Conservation (phyloP, 768 basidiomycete genomes). For the Mycena haematopus region DNA sequence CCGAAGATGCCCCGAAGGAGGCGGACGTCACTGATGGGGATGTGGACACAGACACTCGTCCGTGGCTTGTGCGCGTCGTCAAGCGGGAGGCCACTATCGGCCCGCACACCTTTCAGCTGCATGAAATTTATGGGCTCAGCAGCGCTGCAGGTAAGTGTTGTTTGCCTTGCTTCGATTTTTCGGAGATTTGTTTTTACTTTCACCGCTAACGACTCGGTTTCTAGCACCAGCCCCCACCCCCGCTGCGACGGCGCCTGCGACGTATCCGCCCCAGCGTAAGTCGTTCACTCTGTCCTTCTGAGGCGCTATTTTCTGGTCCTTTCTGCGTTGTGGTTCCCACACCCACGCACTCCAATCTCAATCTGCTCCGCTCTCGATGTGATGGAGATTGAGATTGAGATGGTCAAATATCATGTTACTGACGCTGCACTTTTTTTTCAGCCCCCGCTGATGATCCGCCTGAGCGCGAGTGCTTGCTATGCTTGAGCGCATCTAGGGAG, state of each 20-base stretch:
- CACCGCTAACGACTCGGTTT: constrained; percentile 42
- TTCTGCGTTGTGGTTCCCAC: background rate
- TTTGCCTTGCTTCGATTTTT: background rate
- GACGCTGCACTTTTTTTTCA: constrained; percentile 14
- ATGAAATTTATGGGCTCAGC: constrained; percentile 93
- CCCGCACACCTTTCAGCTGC: constrained; percentile 91
- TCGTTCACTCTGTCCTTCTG: constrained; percentile 22
- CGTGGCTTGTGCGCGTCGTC: constrained; percentile 93
- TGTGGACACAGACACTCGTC: constrained; percentile 59
- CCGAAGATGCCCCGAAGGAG: constrained; percentile 1
- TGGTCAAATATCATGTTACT: background rate
- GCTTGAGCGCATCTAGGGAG: constrained; percentile 49
- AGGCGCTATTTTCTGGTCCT: background rate
- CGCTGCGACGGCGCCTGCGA: constrained; percentile 48
- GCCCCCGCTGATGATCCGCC: constrained; percentile 65
- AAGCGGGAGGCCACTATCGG: constrained; percentile 94
- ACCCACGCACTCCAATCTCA: background rate
- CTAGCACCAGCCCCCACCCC: constrained; percentile 42
- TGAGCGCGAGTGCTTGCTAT: constrained; percentile 90
- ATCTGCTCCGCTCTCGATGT: no score
- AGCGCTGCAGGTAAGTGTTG: constrained; percentile 43
- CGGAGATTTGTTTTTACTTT: background rate
- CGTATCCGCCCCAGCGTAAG: constrained; percentile 52
- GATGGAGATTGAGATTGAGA: no score
- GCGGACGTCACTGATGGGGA: constrained; percentile 7